Base-by-base conservation (phyloP, 2,329 filamentous ascomycete genomes). In the Arthrobotrys iridis region DNA sequence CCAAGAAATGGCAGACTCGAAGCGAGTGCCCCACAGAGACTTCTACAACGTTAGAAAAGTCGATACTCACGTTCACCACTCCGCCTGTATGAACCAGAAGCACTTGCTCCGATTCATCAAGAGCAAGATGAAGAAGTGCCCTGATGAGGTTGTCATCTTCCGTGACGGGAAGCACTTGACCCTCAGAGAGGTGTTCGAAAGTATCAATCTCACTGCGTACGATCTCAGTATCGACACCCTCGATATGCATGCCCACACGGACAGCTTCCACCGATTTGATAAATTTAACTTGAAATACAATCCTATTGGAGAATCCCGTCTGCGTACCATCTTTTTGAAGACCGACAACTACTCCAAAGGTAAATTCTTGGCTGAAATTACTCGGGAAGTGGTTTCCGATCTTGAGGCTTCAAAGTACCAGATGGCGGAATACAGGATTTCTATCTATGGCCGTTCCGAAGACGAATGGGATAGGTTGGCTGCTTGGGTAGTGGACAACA, bases 231-330 rank as follows among this genome's bases (percentile, higher is more conserved):
- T 99, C 77, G 95, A 99, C 83, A 99, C 95, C 0, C 86, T 99
- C 33, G 95, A 99, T 83, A 99, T 99, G 95, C 95, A 99, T 84
- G 94, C 95, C 22, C 95, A 99, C 81, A 97, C 93, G 8, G 95
- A 99, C 82, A 96, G 93, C 0, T 99, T 99, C 84, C 95, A 99
- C 83, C 92, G 95, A 2, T 99, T 99, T 81, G 95, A 99, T 85
- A 99, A 99, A 82, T 99, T 99, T 86, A 99, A 99, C 81, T 85
- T 99, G 67, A 99, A 99, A 82, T 99, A 99, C 82, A 99, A 99
- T 79, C 95, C 95, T 0, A 90, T 99, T 76, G 95, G 95, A 57
- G 95, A 99, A 83, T 98, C 95, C 45, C 90, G 95, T 65, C 85
- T 99, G 67, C 89, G 95, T 80, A 97, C 95, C n/a, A 99, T 99